These are phyloP conservation scores for Miscanthus lutarioriparius DNA, from an alignment of 176 grass and related monocot species.

Conservation along the genomic window DNA sequence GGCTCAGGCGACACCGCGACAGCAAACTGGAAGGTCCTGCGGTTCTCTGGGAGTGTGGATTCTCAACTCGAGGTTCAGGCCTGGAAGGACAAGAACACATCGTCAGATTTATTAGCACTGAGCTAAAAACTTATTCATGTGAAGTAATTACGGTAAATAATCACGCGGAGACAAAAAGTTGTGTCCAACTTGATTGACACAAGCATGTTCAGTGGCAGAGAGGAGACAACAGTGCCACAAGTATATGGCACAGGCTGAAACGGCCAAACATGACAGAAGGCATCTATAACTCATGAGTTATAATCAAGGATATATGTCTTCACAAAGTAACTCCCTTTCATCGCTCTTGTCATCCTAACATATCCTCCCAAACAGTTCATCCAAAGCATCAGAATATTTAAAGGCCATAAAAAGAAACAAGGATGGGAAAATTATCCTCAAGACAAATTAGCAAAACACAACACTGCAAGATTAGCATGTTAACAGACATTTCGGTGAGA, in stretches of 20 bases:
- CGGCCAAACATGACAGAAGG: neutral
- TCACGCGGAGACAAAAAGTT: neutral
- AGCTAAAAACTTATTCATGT: neutral
- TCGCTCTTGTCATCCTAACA: neutral
- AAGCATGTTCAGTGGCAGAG: neutral
- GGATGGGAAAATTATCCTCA: neutral
- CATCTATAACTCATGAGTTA: neutral
- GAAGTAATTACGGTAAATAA: neutral
- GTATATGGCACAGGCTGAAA: neutral
- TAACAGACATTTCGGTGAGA: neutral
- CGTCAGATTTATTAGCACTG: neutral
- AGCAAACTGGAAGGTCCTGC: neutral
- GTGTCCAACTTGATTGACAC: neutral
- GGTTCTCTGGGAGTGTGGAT: neutral
- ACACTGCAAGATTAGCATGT: neutral
- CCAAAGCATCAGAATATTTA: neutral
- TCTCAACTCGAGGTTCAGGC: constrained; percentile 24
- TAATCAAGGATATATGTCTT: neutral
- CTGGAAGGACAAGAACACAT: constrained; percentile 6
- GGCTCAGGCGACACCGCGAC: neutral
- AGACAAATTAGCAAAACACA: neutral
- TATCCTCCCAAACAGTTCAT: neutral
- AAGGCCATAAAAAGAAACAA: neutral
- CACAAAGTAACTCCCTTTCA: neutral
- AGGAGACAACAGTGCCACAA: neutral